Conservation (phyloP, 371 early-diverging fungal species). For the Funneliformis caledonium region DNA sequence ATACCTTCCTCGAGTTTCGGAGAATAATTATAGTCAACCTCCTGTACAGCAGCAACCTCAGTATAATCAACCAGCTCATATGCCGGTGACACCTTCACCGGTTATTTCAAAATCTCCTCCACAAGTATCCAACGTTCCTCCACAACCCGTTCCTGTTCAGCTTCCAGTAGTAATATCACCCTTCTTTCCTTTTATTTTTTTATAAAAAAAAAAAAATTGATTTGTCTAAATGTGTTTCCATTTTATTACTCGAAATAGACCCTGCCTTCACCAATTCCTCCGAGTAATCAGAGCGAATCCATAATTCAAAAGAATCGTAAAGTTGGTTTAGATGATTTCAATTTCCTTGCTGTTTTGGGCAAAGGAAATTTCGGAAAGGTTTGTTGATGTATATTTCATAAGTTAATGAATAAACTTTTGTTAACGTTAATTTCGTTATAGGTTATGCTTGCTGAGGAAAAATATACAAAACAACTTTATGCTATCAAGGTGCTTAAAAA, state of each 20-base stretch:
- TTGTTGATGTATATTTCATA: slow-evolving; percentile 14
- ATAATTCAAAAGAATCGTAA: slow-evolving; percentile 46
- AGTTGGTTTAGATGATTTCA: slow-evolving; percentile 77
- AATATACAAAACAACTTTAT: slow-evolving; percentile 72
- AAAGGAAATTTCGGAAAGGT: slow-evolving; percentile 97
- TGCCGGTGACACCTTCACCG: slow-evolving; percentile 8
- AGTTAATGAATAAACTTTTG: background rate
- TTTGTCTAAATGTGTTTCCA: too few relatives aligned
- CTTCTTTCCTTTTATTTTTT: too few relatives aligned
- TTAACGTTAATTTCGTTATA: slow-evolving; percentile 37
- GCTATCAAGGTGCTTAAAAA: slow-evolving; percentile 99
- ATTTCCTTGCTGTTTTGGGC: slow-evolving; percentile 92
- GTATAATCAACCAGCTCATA: background rate
- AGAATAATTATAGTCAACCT: background rate
- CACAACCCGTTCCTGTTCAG: background rate
- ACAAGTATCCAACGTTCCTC: background rate
- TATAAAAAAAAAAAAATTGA: too few relatives aligned
- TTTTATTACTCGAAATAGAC: background rate
- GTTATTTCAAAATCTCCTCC: background rate
- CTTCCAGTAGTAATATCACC: background rate
- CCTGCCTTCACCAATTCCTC: background rate
- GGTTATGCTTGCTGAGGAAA: slow-evolving; percentile 96
- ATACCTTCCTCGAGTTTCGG: background rate
- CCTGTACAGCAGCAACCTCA: background rate
- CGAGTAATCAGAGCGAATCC: slow-evolving; percentile 22